A percentile compares a stretch with the other conserved stretches of the same genome.
Conservation (phyloP, 805 yeast genomes). For the Pichia nanzhaoensis region DNA sequence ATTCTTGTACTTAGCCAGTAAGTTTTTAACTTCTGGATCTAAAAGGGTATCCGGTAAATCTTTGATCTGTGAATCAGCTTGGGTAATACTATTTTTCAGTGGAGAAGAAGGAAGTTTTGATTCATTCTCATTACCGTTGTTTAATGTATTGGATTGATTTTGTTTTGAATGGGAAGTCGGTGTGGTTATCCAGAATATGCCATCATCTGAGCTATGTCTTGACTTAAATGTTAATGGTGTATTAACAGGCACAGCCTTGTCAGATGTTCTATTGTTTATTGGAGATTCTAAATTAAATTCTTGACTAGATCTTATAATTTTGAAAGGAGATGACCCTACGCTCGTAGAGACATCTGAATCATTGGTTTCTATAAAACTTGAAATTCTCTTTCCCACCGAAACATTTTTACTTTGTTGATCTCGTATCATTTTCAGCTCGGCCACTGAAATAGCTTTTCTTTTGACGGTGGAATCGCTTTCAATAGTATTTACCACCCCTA, state of each 20-base stretch:
- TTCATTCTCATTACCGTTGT: neutral
- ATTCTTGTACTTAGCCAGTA: constrained; percentile 32
- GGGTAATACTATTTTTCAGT: constrained; percentile 20
- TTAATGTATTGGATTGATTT: neutral
- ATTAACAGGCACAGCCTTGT: neutral
- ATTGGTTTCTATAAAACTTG: constrained; percentile 3
- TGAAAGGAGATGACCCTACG: constrained; percentile 8
- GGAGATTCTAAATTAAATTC: constrained; percentile 10
- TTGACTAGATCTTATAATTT: constrained; percentile 10
- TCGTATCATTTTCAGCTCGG: constrained; percentile 1
- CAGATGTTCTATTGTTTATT: neutral
- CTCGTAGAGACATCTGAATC: constrained; percentile 6
- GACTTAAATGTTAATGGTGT: constrained; percentile 3
- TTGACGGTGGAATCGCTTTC: neutral
- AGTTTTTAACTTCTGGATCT: constrained; percentile 25
- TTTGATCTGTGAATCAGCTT: neutral
- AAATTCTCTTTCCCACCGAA: neutral
- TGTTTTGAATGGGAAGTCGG: constrained; percentile 20
- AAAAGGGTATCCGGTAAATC: constrained; percentile 19
- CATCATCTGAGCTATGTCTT: constrained; percentile 29
- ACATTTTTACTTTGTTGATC: constrained; percentile 1
- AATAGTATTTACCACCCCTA: constrained; percentile 2
- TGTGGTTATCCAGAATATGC: constrained; percentile 36
- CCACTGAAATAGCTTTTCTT: constrained; percentile 6
- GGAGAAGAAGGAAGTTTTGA: constrained; percentile 37